Evolutionary conservation across 257 asterid species (phyloP).

Genomic region (Datura wrightii): DNA sequence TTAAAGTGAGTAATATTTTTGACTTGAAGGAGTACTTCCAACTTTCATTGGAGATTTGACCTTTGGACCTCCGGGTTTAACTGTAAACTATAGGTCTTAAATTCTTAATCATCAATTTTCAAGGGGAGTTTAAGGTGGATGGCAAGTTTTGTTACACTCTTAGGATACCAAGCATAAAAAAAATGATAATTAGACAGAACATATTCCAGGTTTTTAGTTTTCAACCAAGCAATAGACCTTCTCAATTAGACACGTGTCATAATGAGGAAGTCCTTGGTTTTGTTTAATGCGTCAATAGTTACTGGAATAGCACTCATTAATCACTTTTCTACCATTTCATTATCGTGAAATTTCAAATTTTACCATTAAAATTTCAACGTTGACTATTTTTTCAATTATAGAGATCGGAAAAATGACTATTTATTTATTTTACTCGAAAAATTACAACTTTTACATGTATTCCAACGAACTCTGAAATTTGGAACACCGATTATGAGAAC

Average conservation of each 20-base stretch:
- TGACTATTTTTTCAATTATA: no score
- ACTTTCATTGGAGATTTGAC: background rate
- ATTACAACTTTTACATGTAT: background rate
- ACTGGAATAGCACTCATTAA: no score
- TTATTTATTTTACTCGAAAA: no score
- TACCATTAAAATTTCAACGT: no score
- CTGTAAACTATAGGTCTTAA: background rate
- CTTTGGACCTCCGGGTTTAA: background rate
- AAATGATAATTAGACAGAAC: background rate
- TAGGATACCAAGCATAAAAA: background rate
- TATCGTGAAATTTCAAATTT: no score
- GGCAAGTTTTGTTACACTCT: background rate
- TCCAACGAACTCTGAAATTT: background rate
- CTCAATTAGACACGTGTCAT: background rate
- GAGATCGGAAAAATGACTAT: background rate
- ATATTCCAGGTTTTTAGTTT: background rate
- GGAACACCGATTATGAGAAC: no score
- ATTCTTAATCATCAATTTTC: background rate
- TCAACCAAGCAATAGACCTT: background rate
- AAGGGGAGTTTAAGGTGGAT: background rate
- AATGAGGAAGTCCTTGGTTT: no score
- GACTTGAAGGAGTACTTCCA: background rate
- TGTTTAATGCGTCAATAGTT: no score
- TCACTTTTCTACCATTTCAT: no score
- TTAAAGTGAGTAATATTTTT: background rate